phyloP scores from a whole-genome alignment of 78 protist genomes.

The Cavenderia fasciculata region DNA sequence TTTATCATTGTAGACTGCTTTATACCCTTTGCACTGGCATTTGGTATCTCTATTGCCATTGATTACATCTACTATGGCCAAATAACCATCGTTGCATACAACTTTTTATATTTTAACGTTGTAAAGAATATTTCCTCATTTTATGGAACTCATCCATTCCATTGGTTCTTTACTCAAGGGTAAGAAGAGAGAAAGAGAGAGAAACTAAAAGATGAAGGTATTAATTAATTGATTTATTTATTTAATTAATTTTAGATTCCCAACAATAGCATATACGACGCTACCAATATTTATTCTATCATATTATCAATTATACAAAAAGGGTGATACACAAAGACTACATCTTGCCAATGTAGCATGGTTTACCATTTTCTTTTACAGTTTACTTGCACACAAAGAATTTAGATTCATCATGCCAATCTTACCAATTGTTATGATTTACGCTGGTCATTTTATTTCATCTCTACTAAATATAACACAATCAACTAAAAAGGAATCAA shows the following conservation, averaged over 20 bases:
- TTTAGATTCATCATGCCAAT: slow-evolving; percentile 80
- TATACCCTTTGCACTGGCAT: background rate
- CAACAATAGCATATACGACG: slow-evolving; percentile 46
- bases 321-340: background rate
- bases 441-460: slow-evolving; percentile 44
- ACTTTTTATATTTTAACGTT: slow-evolving; percentile 84
- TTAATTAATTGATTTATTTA: too few species aligned
- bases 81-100: slow-evolving; percentile 31
- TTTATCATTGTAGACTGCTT: background rate
- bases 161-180: slow-evolving; percentile 86
- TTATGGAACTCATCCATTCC: slow-evolving; percentile 90
- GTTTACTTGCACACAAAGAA: slow-evolving; percentile 62
- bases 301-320: background rate
- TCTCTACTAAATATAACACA: background rate
- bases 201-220: too few species aligned
- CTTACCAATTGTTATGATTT: slow-evolving; percentile 54
- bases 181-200: too few species aligned
- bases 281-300: slow-evolving; percentile 10
- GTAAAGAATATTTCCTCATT: slow-evolving; percentile 39
- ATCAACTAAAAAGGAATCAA: background rate
- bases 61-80: slow-evolving; percentile 67
- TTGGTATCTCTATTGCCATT: background rate
- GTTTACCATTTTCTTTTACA: background rate
- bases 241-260: too few species aligned
- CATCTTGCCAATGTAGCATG: background rate